phyloP scores from a whole-genome alignment of 1,139 yeast species.

The Diutina scorzettiae region DNA sequence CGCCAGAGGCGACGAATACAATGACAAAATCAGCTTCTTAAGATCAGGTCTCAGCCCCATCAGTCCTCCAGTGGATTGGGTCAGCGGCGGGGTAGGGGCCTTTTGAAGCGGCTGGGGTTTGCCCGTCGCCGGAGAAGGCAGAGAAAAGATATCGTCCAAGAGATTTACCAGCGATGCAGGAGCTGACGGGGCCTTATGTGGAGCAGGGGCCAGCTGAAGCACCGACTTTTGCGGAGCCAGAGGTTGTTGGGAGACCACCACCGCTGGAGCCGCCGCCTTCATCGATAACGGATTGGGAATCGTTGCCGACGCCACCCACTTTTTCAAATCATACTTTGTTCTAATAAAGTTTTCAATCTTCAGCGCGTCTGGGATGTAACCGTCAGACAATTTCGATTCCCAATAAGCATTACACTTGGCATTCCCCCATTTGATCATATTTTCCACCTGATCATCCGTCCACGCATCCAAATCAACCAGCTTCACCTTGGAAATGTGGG shows the following conservation, averaged over 20 bases:
- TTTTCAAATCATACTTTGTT: slow-evolving; percentile 81
- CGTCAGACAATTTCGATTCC: slow-evolving; percentile 67
- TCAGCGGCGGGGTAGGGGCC: slow-evolving; percentile 13
- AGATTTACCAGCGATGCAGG: slow-evolving; percentile 8
- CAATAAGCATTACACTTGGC: slow-evolving; percentile 63
- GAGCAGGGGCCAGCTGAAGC: slow-evolving; percentile 6
- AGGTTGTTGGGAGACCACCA: slow-evolving; percentile 9
- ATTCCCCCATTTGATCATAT: slow-evolving; percentile 84
- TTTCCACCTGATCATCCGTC: slow-evolving; percentile 85
- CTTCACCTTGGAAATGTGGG: slow-evolving; percentile 79
- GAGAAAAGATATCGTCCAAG: slow-evolving; percentile 25
- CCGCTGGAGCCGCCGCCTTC: slow-evolving; percentile 5
- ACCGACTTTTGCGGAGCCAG: slow-evolving; percentile 10
- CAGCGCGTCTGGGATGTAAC: slow-evolving; percentile 70
- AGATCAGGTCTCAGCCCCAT: slow-evolving; percentile 41
- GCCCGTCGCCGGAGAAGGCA: slow-evolving; percentile 6
- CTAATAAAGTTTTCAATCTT: slow-evolving; percentile 83
- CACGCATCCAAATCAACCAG: slow-evolving; percentile 93
- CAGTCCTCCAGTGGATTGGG: slow-evolving; percentile 27
- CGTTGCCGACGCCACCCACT: slow-evolving; percentile 50
- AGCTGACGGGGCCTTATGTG: slow-evolving; percentile 7
- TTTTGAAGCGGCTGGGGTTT: slow-evolving; percentile 6
- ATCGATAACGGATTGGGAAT: slow-evolving; percentile 48
- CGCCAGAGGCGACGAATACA: slow-evolving; percentile 63
- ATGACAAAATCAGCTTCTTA: slow-evolving; percentile 79